These are phyloP conservation scores for Blastobotrys capitulatus DNA, from an alignment of 1,139 yeast genomes.

Conservation along the genomic window DNA sequence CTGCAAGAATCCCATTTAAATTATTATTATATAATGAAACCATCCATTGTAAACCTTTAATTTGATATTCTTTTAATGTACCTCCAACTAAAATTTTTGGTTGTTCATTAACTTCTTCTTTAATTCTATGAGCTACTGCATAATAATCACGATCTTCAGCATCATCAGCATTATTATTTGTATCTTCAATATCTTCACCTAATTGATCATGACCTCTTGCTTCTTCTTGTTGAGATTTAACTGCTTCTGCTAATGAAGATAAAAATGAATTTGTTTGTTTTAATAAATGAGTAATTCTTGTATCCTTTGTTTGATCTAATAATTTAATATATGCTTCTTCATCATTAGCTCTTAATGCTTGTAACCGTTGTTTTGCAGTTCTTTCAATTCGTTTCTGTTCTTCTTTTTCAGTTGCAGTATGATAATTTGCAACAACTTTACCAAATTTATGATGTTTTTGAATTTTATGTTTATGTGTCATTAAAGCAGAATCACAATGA, in stretches of 20 bases:
- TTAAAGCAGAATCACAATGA: constrained; percentile 32
- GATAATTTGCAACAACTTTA: constrained; percentile 50
- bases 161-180: constrained; percentile 41
- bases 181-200: constrained; percentile 13
- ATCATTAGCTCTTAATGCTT: constrained; percentile 93
- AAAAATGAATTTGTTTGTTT: constrained; percentile 86
- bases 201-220: constrained; percentile 9
- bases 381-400: constrained; percentile 82
- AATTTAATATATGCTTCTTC: constrained; percentile 95
- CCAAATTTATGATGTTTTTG: constrained; percentile 26
- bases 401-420: constrained; percentile 75
- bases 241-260: constrained; percentile 88
- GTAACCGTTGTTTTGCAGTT: constrained; percentile 95
- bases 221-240: constrained; percentile 70
- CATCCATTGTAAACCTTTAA: constrained; percentile 98
- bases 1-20: constrained; percentile 91
- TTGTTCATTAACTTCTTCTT: constrained; percentile 76
- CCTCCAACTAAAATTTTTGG: constrained; percentile 91
- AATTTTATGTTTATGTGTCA: constrained; percentile 14
- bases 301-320: constrained; percentile 94
- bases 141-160: constrained; percentile 75
- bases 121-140: constrained; percentile 85
- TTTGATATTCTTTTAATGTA: constrained; percentile 82
- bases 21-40: constrained; percentile 89
- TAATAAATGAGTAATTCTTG: constrained; percentile 91